Evolutionary conservation across 306 rosid species (phyloP), one percentile per base, ranked within the genome.

Genomic region (Adenanthera pavonina): DNA sequence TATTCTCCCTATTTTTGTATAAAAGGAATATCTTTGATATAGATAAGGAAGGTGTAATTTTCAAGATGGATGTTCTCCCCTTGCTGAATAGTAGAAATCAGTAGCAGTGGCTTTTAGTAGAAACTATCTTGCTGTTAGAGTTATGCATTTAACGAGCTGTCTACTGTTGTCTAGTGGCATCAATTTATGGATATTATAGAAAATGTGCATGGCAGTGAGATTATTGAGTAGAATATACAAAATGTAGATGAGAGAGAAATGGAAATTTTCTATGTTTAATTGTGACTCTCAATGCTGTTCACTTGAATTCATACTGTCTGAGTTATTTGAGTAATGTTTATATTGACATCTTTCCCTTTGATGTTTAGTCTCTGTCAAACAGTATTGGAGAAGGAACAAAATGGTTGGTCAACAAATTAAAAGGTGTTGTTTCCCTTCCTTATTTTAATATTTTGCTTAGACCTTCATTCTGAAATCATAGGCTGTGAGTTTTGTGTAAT

Each of bases 371-470:
- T 20, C 51, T 92, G 74, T 90, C 94, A 60, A 84, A 69, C 77
- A 92, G 89, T 67, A 88, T 94, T 40, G 91, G 85, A 83, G 97
- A 90, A 64, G 98, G 95, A 84, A 80, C 98, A 57, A 89, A 86
- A 82, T 94, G 98, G 98, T 36, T 94, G 80, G 94, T 94, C 81
- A 89, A 87, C 90, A 90, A 94, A 84, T 30, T 94, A 51, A 92
- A 92, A 92, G 98, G 98, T 94, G 75, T 68, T 78, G 91, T 82
- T 72, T 81, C 68, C 56, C 80, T 59, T 41, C 53, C 56, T 62
- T 33, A 17, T 78, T 69, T 25, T 59, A 6, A 56, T 36, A 33
- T 60, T 14, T 67, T 79, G 13, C 65, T 47, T 54, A 80, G 70
- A 47, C 38, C 61, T 54, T 35, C 52, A 20, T 70, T 62, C 48